A percentile compares a stretch with the other conserved stretches of the same genome.
phyloP scores from a whole-genome alignment of 306 rosid genomes.

The Cicer arietinum region DNA sequence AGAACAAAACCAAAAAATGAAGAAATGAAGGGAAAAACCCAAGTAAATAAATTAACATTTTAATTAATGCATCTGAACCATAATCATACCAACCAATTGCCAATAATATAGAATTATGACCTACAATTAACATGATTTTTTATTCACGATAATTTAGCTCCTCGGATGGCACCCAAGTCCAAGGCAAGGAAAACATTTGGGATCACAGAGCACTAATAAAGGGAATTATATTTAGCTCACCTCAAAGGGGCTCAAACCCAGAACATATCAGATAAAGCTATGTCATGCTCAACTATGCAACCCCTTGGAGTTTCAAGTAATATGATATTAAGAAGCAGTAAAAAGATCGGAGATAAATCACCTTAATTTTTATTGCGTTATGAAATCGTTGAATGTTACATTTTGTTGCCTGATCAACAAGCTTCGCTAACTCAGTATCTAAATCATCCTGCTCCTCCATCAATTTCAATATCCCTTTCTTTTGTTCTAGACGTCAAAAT shows the following conservation, averaged over 20 bases:
- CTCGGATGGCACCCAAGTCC: not conserved
- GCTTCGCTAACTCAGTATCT: slow-evolving; percentile 66
- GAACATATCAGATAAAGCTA: not conserved
- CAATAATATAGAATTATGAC: slow-evolving; percentile 13
- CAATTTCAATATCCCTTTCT: slow-evolving; percentile 58
- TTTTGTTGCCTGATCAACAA: slow-evolving; percentile 66
- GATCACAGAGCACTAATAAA: not conserved
- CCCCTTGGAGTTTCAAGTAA: not conserved
- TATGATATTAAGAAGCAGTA: slow-evolving; percentile 19
- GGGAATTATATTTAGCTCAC: not conserved
- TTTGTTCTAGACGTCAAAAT: slow-evolving; percentile 63
- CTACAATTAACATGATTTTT: slow-evolving; percentile 23
- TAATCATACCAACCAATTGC: slow-evolving; percentile 6
- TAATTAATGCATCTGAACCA: slow-evolving; percentile 8
- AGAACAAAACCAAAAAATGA: not conserved
- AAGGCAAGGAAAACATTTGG: not conserved
- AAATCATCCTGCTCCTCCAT: slow-evolving; percentile 64
- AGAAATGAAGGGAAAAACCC: not conserved
- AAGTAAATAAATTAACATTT: slow-evolving; percentile 1
- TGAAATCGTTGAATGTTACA: slow-evolving; percentile 61
- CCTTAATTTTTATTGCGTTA: slow-evolving; percentile 75
- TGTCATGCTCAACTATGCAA: not conserved
- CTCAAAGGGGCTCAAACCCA: not conserved
- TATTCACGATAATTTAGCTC: not conserved
- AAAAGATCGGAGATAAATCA: slow-evolving; percentile 39